phyloP scores from a whole-genome alignment of 495 filamentous ascomycete genomes.

The Aspergillus saccharolyticus region DNA sequence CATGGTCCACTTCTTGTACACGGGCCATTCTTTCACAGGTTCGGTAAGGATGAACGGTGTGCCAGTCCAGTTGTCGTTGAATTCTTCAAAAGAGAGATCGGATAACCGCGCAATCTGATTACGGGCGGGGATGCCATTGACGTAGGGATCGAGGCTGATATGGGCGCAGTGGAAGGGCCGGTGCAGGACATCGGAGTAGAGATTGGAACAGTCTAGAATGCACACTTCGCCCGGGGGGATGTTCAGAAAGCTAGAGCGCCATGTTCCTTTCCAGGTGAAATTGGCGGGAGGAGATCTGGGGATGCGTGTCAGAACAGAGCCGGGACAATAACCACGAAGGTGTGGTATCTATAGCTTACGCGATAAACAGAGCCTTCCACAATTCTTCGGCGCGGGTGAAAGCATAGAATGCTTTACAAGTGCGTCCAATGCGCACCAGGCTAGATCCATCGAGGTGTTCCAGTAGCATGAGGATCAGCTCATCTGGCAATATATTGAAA shows the following conservation, averaged over 20 bases:
- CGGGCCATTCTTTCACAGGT: constrained; percentile 80
- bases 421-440: constrained; percentile 64
- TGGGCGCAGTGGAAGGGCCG: constrained; percentile 89
- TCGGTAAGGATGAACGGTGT: constrained; percentile 84
- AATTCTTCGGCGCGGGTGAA: constrained; percentile 81
- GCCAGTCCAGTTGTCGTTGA: constrained; percentile 68
- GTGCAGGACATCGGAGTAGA: constrained; percentile 90
- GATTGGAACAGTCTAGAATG: constrained; percentile 54
- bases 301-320: constrained; percentile 5
- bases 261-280: constrained; percentile 77
- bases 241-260: constrained; percentile 74
- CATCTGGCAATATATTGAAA: constrained; percentile 69
- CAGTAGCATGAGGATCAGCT: constrained; percentile 69
- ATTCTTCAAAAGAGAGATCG: constrained; percentile 67
- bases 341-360: constrained; percentile 54
- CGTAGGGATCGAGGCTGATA: constrained; percentile 59
- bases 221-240: constrained; percentile 54
- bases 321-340: not conserved
- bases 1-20: constrained; percentile 68
- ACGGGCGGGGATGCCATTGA: constrained; percentile 59
- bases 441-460: constrained; percentile 64
- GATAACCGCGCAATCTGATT: constrained; percentile 70
- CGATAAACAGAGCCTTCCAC: constrained; percentile 81
- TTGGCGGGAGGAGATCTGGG: constrained; percentile 36
- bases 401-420: constrained; percentile 86